Percentiles rank a stretch among this genome's conserved stretches.
Conservation (phyloP, 257 asterid species). For the Agastache rugosa region DNA sequence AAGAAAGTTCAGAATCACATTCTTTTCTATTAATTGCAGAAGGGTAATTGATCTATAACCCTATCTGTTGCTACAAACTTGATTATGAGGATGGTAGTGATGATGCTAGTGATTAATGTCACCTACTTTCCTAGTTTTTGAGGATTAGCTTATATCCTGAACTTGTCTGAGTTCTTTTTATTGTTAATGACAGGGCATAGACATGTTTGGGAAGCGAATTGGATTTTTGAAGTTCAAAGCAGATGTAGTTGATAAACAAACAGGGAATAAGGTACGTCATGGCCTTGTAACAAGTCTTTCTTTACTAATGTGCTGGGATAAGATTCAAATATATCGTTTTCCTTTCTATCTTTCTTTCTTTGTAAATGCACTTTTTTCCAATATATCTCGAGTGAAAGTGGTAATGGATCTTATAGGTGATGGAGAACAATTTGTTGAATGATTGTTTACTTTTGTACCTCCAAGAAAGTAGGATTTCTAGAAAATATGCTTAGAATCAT, state of each 20-base stretch:
- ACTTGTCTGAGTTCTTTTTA: slow-evolving; percentile 29
- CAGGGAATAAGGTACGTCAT: slow-evolving; percentile 68
- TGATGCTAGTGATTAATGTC: background rate
- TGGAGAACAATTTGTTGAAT: slow-evolving; percentile 5
- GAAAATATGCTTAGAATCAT: background rate
- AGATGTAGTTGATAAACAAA: slow-evolving; percentile 72
- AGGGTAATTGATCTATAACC: background rate
- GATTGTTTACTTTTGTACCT: background rate
- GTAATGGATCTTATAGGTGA: background rate
- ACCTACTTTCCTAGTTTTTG: slow-evolving; percentile 1
- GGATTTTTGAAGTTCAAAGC: slow-evolving; percentile 95
- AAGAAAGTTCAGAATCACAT: slow-evolving; percentile 13
- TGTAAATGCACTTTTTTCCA: background rate
- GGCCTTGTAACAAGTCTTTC: slow-evolving; percentile 20
- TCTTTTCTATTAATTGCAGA: background rate
- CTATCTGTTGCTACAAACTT: slow-evolving; percentile 7
- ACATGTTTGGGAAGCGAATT: slow-evolving; percentile 93
- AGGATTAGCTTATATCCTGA: background rate
- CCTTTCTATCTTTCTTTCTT: background rate
- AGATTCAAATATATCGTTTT: background rate
- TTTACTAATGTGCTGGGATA: slow-evolving; percentile 5
- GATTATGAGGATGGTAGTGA: background rate
- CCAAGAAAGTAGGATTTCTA: background rate
- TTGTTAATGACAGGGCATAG: slow-evolving; percentile 68
- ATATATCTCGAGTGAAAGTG: background rate